Evolutionary conservation across 2,329 filamentous ascomycete species (phyloP).

Genomic region (Xylariaceae sp.): DNA sequence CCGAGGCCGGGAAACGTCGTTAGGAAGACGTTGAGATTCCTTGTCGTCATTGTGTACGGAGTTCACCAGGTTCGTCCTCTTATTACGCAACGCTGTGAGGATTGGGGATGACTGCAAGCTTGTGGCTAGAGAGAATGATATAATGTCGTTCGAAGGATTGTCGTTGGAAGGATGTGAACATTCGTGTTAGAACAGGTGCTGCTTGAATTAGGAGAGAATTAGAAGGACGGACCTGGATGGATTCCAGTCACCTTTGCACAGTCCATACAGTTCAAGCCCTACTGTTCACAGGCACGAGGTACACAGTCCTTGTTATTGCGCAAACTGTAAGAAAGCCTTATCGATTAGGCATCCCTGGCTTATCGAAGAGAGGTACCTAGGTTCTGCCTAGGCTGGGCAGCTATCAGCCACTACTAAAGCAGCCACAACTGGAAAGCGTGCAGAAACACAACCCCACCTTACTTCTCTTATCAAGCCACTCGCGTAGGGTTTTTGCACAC

Average conservation of each 20-base stretch:
- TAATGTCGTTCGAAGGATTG: not conserved
- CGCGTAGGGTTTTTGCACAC: slow-evolving; percentile 32
- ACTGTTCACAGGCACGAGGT: too few species aligned
- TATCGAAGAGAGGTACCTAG: not conserved
- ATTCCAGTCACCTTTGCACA: too few species aligned
- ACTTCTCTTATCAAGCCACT: slow-evolving; percentile 24
- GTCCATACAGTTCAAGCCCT: too few species aligned
- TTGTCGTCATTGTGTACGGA: slow-evolving; percentile 45
- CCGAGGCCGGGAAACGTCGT: slow-evolving; percentile 78
- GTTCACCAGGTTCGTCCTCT: not conserved
- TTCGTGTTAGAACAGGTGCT: not conserved
- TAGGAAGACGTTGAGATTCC: slow-evolving; percentile 72
- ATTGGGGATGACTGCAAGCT: not conserved
- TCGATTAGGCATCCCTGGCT: not conserved
- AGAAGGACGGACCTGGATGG: too few species aligned
- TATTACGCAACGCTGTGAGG: not conserved
- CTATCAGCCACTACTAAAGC: slow-evolving; percentile 19
- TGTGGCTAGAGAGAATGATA: not conserved
- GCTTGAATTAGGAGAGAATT: too few species aligned
- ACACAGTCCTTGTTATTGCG: not conserved
- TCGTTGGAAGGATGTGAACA: not conserved
- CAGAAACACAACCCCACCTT: slow-evolving; percentile 11
- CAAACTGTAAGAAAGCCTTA: not conserved
- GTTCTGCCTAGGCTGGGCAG: not conserved
- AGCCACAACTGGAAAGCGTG: slow-evolving; percentile 15